Evolutionary conservation across 1,139 yeast species (phyloP).

Genomic region (Blastobotrys aristatus): DNA sequence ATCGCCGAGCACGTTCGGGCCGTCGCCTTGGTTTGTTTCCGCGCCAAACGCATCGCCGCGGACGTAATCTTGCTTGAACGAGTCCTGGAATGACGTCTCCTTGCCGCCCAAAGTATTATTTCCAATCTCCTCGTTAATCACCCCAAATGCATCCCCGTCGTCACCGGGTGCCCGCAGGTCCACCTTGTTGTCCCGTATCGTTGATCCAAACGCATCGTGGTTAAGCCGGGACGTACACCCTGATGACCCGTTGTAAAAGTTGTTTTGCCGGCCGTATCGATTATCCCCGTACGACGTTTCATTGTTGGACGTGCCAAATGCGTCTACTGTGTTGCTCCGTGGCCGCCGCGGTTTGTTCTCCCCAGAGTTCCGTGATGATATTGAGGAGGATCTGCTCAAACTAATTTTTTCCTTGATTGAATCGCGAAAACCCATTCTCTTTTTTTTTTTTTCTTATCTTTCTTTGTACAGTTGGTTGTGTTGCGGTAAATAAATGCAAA

Average conservation of each 20-base stretch:
- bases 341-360: neutral
- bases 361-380: neutral
- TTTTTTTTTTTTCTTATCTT: neutral
- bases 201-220: constrained; percentile 1
- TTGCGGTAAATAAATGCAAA: too few species aligned
- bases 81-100: neutral
- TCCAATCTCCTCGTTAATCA: neutral
- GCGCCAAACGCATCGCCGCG: constrained; percentile 4
- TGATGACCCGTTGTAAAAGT: neutral
- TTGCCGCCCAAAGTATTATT: neutral
- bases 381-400: constrained; percentile 1
- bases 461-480: too few species aligned
- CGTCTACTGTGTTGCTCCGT: neutral
- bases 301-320: neutral
- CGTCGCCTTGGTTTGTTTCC: neutral
- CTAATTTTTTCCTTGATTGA: constrained; percentile 1
- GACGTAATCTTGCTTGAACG: neutral
- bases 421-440: neutral
- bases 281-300: neutral
- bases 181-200: neutral
- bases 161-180: neutral
- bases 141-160: constrained; percentile 1
- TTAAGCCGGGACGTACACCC: neutral
- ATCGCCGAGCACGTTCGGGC: constrained; percentile 1
- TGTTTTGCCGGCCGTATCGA: neutral